phyloP scores from a whole-genome alignment of 2,329 filamentous ascomycete genomes.

The Aspergillus melleus region DNA sequence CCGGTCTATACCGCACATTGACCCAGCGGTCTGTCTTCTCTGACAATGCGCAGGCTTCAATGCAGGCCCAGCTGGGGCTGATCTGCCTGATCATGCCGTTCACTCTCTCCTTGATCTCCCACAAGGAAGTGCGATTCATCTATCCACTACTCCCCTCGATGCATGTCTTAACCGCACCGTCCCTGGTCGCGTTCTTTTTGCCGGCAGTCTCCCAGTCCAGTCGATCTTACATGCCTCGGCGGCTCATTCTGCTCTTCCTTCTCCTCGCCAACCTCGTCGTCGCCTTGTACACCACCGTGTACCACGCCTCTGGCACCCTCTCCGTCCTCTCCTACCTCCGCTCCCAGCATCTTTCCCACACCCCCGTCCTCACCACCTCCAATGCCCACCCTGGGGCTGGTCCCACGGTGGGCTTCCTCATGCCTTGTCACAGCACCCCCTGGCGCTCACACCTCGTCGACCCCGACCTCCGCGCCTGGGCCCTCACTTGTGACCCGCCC shows the following conservation, averaged over 20 bases:
- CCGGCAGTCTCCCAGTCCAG: slow-evolving; percentile 39
- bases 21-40: slow-evolving; percentile 36
- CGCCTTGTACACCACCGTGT: slow-evolving; percentile 69
- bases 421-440: slow-evolving; percentile 93
- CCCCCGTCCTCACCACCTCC: slow-evolving; percentile 36
- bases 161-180: slow-evolving; percentile 73
- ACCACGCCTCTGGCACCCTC: slow-evolving; percentile 80
- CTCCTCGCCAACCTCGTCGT: slow-evolving; percentile 69
- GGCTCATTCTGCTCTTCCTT: slow-evolving; percentile 55
- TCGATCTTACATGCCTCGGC: slow-evolving; percentile 46
- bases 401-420: slow-evolving; percentile 73
- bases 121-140: slow-evolving; percentile 97
- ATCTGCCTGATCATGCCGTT: slow-evolving; percentile 61
- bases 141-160: slow-evolving; percentile 88
- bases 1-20: slow-evolving; percentile 60
- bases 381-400: slow-evolving; percentile 25
- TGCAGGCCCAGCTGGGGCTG: slow-evolving; percentile 57
- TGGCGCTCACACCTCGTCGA: slow-evolving; percentile 88
- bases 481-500: slow-evolving; percentile 87
- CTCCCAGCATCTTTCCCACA: slow-evolving; percentile 64
- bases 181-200: slow-evolving; percentile 65
- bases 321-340: slow-evolving; percentile 74
- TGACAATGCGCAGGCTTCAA: slow-evolving; percentile 32
- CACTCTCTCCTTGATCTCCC: slow-evolving; percentile 74
- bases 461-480: slow-evolving; percentile 73